phyloP scores from a whole-genome alignment of 108 stramenopile species.

The Discostella pseudostelligera region DNA sequence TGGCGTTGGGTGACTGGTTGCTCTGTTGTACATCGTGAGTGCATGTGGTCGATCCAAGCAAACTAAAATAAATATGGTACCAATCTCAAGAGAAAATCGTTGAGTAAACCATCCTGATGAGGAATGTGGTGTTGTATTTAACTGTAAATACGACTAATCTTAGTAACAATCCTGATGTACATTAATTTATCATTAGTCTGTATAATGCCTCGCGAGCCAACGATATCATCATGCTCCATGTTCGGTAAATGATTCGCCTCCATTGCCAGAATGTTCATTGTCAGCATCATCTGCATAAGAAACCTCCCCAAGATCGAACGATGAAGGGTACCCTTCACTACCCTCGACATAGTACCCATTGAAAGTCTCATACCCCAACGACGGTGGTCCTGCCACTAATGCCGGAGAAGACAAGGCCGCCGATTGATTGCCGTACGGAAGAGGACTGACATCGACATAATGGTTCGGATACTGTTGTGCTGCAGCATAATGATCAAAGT shows the following conservation, averaged over 20 bases:
- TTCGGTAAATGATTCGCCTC: too few species aligned
- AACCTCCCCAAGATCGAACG: neutral
- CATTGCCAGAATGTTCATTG: neutral
- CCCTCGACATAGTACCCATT: conserved; percentile 1
- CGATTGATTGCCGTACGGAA: neutral
- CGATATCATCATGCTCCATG: neutral
- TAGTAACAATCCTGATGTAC: too few species aligned
- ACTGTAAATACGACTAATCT: too few species aligned
- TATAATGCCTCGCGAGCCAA: neutral
- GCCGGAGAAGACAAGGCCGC: neutral
- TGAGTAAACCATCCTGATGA: too few species aligned
- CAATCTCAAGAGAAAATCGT: too few species aligned
- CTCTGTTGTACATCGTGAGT: too few species aligned
- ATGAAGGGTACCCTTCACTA: neutral
- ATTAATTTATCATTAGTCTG: neutral
- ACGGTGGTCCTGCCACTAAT: neutral
- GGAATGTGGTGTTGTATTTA: too few species aligned
- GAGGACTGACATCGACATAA: neutral
- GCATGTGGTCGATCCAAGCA: too few species aligned
- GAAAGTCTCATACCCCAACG: neutral
- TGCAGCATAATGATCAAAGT: neutral
- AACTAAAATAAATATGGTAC: too few species aligned
- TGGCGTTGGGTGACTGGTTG: too few species aligned
- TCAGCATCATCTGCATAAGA: neutral
- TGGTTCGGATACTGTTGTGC: neutral